Base-by-base conservation (phyloP, 768 basidiomycete species). In the Lactifluus subvellereus region DNA sequence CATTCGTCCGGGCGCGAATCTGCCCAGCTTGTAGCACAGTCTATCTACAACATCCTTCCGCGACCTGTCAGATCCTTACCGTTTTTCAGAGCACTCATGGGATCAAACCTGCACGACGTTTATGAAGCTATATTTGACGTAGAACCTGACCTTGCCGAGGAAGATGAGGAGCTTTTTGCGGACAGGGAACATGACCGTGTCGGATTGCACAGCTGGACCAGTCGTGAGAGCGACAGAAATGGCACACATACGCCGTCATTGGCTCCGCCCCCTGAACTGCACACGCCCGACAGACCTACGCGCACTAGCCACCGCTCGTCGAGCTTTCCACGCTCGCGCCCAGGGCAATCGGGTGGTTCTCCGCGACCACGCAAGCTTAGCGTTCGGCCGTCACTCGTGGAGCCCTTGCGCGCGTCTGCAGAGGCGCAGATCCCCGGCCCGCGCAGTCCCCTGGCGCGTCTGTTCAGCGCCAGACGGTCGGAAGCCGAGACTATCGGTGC, bases 41-140 rank as follows among this genome's bases (percentile, higher is more conserved):
- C 78, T 0, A 67, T 91, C 1, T 86, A 87, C 74, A 80, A 82
- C 62, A 82, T 77, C 55, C 79, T 92, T 43, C 87, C 89, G 2
- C 82, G 86, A 40, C 82, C 82, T 48, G 81, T 93, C 69, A 89
- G 87, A 72, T 80, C 80, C 55, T 84, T 90, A 72, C 88, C 89
- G 0, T 74, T 92, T 48, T 72, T 92, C 14, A 91, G 92, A 67
- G 86, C 86, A 16, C 71, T 94, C 16, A 81, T 91, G n/a, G 89
- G 91, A 30, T 82, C 86, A 6, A 77, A 83, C 16, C 78, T 84
- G 16, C 81, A 79, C 57, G 84, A 88, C 62, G 69, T 93, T 18
- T 87, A 87, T 68, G 88, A 88, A 55, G 88, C 88, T 1, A 88
- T 93, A 48, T 91, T 94, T 68, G 87, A 89, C 59, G 81, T 88